These are phyloP conservation scores for Postia placenta DNA, from an alignment of 768 basidiomycete genomes.

Conservation along the genomic window DNA sequence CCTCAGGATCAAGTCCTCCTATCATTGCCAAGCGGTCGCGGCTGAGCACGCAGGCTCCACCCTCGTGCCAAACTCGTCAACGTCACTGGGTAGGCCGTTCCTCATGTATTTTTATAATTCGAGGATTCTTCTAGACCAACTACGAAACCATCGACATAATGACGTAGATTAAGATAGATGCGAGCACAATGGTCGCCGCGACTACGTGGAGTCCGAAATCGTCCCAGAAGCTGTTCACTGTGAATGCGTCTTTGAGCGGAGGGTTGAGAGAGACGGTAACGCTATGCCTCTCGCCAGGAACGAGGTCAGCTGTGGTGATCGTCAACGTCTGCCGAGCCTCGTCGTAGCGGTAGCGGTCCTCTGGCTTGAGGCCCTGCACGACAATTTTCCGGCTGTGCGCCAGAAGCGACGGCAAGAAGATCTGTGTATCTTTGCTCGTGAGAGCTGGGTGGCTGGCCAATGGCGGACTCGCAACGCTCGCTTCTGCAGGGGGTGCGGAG, in stretches of 20 bases:
- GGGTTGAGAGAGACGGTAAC: slow-evolving; percentile 54
- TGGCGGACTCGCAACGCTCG: slow-evolving; percentile 31
- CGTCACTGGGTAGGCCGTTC: too few relatives aligned
- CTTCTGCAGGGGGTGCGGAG: slow-evolving; percentile 1
- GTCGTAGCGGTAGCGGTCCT: slow-evolving; percentile 55
- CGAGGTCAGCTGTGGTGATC: slow-evolving; percentile 40
- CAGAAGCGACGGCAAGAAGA: slow-evolving; percentile 67
- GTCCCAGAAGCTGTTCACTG: slow-evolving; percentile 59
- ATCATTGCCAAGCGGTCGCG: too few relatives aligned
- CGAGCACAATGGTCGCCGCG: slow-evolving; percentile 1
- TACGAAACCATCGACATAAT: too few relatives aligned
- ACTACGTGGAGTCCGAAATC: slow-evolving; percentile 36
- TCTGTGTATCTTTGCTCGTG: slow-evolving; percentile 67
- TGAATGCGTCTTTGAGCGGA: slow-evolving; percentile 42
- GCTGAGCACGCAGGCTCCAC: too few relatives aligned
- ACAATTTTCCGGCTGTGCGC: slow-evolving; percentile 50
- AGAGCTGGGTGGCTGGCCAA: slow-evolving; percentile 32
- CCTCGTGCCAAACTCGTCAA: too few relatives aligned
- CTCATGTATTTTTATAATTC: too few relatives aligned
- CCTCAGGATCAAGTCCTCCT: too few relatives aligned
- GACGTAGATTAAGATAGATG: neutral
- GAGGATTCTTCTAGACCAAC: too few relatives aligned
- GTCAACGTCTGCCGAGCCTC: slow-evolving; percentile 69
- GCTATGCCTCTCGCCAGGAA: slow-evolving; percentile 40
- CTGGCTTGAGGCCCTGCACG: slow-evolving; percentile 47